Conservation (phyloP, 805 yeast genomes). For the Candida coleopterorum region DNA sequence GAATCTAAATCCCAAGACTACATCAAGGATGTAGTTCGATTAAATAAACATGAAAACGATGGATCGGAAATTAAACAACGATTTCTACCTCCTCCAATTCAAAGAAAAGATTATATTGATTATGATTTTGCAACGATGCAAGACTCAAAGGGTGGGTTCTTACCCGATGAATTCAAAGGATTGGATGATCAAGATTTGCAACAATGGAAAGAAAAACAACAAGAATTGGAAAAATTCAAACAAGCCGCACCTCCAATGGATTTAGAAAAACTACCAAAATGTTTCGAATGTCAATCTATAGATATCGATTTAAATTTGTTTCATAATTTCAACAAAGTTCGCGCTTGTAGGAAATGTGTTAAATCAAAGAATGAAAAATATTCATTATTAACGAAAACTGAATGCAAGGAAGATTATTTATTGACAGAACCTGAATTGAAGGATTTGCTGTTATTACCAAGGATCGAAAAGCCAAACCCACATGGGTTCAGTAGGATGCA, state of each 20-base stretch:
- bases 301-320: conserved; percentile 74
- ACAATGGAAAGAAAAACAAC: conserved; percentile 47
- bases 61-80: conserved; percentile 8
- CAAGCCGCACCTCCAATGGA: conserved; percentile 73
- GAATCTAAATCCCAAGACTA: conserved; percentile 29
- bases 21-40: conserved; percentile 9
- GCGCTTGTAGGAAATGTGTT: conserved; percentile 80
- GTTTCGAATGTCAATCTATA: conserved; percentile 75
- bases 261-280: conserved; percentile 68
- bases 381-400: conserved; percentile 88
- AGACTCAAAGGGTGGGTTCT: conserved; percentile 84
- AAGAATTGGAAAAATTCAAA: conserved; percentile 30
- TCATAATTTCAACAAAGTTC: conserved; percentile 57
- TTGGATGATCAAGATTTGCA: conserved; percentile 23
- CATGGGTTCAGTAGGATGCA: conserved; percentile 94
- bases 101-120: conserved; percentile 66
- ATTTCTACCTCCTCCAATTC: conserved; percentile 35
- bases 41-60: conserved; percentile 12
- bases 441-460: conserved; percentile 62
- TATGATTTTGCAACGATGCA: conserved; percentile 89
- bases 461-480: conserved; percentile 90
- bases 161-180: conserved; percentile 25
- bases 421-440: conserved; percentile 89
- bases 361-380: conserved; percentile 79
- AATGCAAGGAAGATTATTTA: conserved; percentile 87